phyloP scores from a whole-genome alignment of 108 stramenopile genomes.

The Skeletonema marinoi region DNA sequence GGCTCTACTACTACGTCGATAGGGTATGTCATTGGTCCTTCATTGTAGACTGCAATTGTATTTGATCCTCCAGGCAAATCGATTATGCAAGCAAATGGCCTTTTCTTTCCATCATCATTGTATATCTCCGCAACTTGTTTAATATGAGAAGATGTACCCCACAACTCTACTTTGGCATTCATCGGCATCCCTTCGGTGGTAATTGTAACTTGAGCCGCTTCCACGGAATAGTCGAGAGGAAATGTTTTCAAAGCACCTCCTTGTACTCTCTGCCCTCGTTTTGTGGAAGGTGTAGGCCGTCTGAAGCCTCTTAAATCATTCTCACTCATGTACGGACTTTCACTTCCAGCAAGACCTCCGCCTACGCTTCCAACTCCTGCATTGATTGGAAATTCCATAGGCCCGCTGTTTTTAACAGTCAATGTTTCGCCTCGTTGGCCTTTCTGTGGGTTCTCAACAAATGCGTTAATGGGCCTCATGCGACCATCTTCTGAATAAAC shows the following conservation, averaged over 20 bases:
- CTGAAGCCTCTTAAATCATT: conserved; percentile 25
- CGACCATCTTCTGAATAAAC: conserved; percentile 56
- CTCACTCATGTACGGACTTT: conserved; percentile 20
- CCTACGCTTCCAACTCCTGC: conserved; percentile 26
- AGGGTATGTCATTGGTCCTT: conserved; percentile 50
- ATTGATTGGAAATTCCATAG: conserved; percentile 50
- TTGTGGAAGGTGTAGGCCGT: conserved; percentile 13
- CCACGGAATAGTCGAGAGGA: conserved; percentile 38
- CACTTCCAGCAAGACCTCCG: conserved; percentile 21
- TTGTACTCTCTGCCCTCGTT: conserved; percentile 31
- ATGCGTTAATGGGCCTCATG: conserved; percentile 38
- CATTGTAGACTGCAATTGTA: conserved; percentile 48
- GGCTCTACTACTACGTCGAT: conserved; percentile 42
- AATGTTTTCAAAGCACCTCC: conserved; percentile 42
- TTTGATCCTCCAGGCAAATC: conserved; percentile 40
- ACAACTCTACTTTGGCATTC: conserved; percentile 49
- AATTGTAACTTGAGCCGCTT: conserved; percentile 43
- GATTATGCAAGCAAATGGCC: conserved; percentile 43
- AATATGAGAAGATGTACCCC: conserved; percentile 33
- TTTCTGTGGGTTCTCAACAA: conserved; percentile 32
- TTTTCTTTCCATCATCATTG: conserved; percentile 38
- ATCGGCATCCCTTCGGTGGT: conserved; percentile 44
- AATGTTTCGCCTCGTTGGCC: conserved; percentile 28
- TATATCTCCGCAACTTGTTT: conserved; percentile 52
- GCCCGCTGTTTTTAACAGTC: conserved; percentile 46